phyloP scores from a whole-genome alignment of 2,329 filamentous ascomycete species.

The Drechslerella coelobrocha region DNA sequence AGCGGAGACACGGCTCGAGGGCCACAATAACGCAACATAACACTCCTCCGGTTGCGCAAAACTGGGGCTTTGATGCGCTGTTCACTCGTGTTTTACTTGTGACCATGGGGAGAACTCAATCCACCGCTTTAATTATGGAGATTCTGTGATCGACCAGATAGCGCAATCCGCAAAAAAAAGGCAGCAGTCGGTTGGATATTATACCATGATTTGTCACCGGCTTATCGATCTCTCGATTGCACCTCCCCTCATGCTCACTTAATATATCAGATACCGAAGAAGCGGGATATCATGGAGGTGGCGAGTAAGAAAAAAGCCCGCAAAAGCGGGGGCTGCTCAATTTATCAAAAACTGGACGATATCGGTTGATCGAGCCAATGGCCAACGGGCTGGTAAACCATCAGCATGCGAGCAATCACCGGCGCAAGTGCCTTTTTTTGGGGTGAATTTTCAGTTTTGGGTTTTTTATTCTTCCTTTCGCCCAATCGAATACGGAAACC shows the following conservation, averaged over 20 bases:
- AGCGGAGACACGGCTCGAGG: background rate
- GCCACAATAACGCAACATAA: background rate
- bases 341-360: constrained; percentile 11
- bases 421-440: background rate
- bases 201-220: background rate
- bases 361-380: constrained; percentile 46
- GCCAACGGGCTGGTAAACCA: constrained; percentile 15
- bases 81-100: background rate
- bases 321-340: constrained; percentile 43
- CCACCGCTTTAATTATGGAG: background rate
- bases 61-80: background rate
- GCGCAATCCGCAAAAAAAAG: background rate
- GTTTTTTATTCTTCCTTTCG: background rate
- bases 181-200: background rate
- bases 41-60: background rate
- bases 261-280: constrained; percentile 2
- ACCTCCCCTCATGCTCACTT: background rate
- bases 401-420: background rate
- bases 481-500: constrained; percentile 16
- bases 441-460: background rate
- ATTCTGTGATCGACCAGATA: background rate
- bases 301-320: constrained; percentile 40
- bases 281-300: background rate
- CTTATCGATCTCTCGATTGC: constrained; percentile 3
- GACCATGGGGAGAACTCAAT: background rate